These are phyloP conservation scores for Tolypocladium pustulatum DNA, from an alignment of 2,329 filamentous ascomycete genomes.

Conservation along the genomic window DNA sequence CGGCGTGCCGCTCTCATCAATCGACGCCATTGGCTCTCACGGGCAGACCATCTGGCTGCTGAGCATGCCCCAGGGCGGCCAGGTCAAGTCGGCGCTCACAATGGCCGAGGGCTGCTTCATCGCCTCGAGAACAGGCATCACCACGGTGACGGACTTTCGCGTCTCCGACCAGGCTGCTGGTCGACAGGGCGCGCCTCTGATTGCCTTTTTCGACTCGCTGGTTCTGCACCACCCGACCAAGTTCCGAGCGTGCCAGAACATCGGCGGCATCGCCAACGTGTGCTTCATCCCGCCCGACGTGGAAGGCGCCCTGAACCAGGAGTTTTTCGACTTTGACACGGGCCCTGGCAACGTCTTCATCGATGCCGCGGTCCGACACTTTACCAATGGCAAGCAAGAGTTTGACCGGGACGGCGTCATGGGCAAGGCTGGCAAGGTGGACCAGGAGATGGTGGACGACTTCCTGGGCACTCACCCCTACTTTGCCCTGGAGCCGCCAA, in stretches of 20 bases:
- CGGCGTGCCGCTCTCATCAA: slow-evolving; percentile 27
- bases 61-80: slow-evolving; percentile 37
- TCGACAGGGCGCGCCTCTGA: slow-evolving; percentile 37
- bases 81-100: slow-evolving; percentile 36
- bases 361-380: slow-evolving; percentile 44
- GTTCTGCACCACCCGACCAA: slow-evolving; percentile 41
- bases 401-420: slow-evolving; percentile 42
- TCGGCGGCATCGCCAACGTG: slow-evolving; percentile 50
- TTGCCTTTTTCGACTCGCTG: slow-evolving; percentile 39
- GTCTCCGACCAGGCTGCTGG: slow-evolving; percentile 37
- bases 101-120: slow-evolving; percentile 49
- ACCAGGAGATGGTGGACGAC: slow-evolving; percentile 39
- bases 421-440: slow-evolving; percentile 35
- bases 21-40: slow-evolving; percentile 47
- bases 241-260: slow-evolving; percentile 49
- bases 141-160: slow-evolving; percentile 43
- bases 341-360: slow-evolving; percentile 47
- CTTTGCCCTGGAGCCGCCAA: slow-evolving; percentile 38
- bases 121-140: slow-evolving; percentile 43
- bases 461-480: slow-evolving; percentile 38
- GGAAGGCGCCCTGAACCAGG: not conserved
- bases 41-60: slow-evolving; percentile 49
- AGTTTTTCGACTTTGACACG: slow-evolving; percentile 37
- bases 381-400: slow-evolving; percentile 35
- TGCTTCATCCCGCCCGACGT: slow-evolving; percentile 44